Evolutionary conservation across 768 basidiomycete genomes (phyloP), one percentile per base, ranked within the genome.

Genomic region (Bullera alba): DNA sequence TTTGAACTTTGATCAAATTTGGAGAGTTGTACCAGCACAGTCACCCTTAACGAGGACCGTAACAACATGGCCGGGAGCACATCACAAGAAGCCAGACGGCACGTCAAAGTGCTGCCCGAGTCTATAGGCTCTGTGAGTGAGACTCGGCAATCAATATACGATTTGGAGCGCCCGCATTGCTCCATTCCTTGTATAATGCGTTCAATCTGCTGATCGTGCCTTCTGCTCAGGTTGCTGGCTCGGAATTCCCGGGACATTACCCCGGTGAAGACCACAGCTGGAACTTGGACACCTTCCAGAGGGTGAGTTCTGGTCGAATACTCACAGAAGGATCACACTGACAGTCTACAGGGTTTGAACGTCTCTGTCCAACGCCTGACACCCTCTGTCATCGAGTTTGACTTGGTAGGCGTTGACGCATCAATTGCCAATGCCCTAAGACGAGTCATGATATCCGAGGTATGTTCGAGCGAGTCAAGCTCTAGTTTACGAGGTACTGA

Each of bases 381-480:
- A 0, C 79, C 85, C 36, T 79, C 84, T 15, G 84, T 85, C 2
- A 81, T 95, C 54, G 92, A 96, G 59, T 93, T 99, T 71, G 95
- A 99, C 74, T 77, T 97, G 38, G 80, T 96, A 49, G 92, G 93
- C 4, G 85, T 96, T 25, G 93, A 99, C 70, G 87, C 95, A 0
- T 87, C 89, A 15, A 86, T 99, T 51, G 91, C 95, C 26, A 97
- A 99, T 71, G 90, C 93, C 0, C 81, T 93, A 57, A 79, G 95
- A 23, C 79, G 95, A 50, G 89, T 95, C 48, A 78, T 96, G 69
- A 86, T 97, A 41, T 86, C 93, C 8, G 95, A 99, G 79, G 92
- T 90, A 51, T 46, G 80, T 14, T 12, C 41, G 1, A 34, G 16
- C n/a, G 6, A 28, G 2, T 43, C n/a, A 16, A n/a, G 10, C 22